Conservation (phyloP, 1,284 basidiomycete genomes). For the Moesziomyces globuligerus region DNA sequence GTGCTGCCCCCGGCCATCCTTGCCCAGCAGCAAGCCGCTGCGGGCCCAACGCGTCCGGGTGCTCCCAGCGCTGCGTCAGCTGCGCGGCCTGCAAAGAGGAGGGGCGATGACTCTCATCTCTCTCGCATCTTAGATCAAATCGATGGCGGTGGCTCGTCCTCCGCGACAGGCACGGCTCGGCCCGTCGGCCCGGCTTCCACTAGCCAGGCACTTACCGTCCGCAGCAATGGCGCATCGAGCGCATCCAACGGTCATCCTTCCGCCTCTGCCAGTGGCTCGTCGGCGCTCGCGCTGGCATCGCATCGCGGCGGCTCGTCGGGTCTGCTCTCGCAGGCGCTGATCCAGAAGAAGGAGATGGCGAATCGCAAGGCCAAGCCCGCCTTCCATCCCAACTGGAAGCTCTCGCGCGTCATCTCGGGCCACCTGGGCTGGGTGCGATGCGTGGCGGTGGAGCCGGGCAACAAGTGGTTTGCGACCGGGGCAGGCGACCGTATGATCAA, state of each 20-base stretch:
- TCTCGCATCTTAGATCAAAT: slow-evolving; percentile 36
- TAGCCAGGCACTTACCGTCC: slow-evolving; percentile 37
- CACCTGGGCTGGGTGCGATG: slow-evolving; percentile 98
- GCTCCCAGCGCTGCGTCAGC: slow-evolving; percentile 8
- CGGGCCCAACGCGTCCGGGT: slow-evolving; percentile 70
- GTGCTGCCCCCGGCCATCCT: slow-evolving; percentile 83
- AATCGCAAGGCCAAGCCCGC: slow-evolving; percentile 89
- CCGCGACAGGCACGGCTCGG: slow-evolving; percentile 10
- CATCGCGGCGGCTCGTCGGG: slow-evolving; percentile 40
- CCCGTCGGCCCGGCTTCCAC: slow-evolving; percentile 18
- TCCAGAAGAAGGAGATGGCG: slow-evolving; percentile 61
- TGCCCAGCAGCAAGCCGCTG: slow-evolving; percentile 81
- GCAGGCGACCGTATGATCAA: slow-evolving; percentile 98
- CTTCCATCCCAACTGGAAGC: slow-evolving; percentile 93
- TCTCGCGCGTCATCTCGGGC: slow-evolving; percentile 94
- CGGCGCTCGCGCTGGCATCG: slow-evolving; percentile 27
- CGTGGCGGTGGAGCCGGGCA: slow-evolving; percentile 94
- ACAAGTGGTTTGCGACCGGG: slow-evolving; percentile 98
- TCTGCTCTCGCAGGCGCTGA: slow-evolving; percentile 58
- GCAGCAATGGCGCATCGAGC: slow-evolving; percentile 12
- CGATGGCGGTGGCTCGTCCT: slow-evolving; percentile 23
- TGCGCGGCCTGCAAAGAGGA: slow-evolving; percentile 12
- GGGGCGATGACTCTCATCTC: slow-evolving; percentile 27
- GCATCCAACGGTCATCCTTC: slow-evolving; percentile 9
- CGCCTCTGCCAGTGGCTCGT: slow-evolving; percentile 14